Percentiles rank a stretch among this genome's conserved stretches.
Evolutionary conservation across 495 filamentous ascomycete genomes (phyloP).

Genomic region (Talaromyces nanjingensis): DNA sequence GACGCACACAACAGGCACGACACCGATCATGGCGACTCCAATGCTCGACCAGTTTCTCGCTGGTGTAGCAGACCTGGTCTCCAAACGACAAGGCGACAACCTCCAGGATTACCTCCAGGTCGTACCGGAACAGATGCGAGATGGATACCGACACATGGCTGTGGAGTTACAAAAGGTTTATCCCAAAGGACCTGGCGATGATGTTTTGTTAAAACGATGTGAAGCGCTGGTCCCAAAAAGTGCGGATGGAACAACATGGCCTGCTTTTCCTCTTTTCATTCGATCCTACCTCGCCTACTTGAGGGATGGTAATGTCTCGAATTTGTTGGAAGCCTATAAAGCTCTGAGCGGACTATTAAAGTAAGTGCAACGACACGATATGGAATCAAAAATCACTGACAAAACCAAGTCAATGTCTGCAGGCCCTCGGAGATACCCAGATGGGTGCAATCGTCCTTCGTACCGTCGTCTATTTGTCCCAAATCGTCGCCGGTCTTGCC

Average conservation of each 20-base stretch:
- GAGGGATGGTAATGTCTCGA: slow-evolving; percentile 67
- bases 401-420: slow-evolving; percentile 56
- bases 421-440: slow-evolving; percentile 69
- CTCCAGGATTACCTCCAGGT: slow-evolving; percentile 54
- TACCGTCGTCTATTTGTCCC: slow-evolving; percentile 68
- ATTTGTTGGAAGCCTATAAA: slow-evolving; percentile 68
- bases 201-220: slow-evolving; percentile 52
- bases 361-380: slow-evolving; percentile 38
- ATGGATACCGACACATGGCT: slow-evolving; percentile 61
- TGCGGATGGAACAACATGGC: slow-evolving; percentile 60
- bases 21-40: slow-evolving; percentile 26
- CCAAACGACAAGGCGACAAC: slow-evolving; percentile 44
- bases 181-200: slow-evolving; percentile 37
- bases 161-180: slow-evolving; percentile 55
- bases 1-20: neutral
- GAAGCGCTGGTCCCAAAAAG: slow-evolving; percentile 47
- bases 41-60: slow-evolving; percentile 51
- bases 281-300: slow-evolving; percentile 73
- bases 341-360: slow-evolving; percentile 63
- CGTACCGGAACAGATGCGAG: slow-evolving; percentile 30
- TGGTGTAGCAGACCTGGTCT: slow-evolving; percentile 46
- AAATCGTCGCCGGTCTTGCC: slow-evolving; percentile 68
- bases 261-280: slow-evolving; percentile 67
- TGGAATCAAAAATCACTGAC: neutral
- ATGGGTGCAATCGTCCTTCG: slow-evolving; percentile 73